These are phyloP conservation scores for Ophiostoma fasciatum DNA, from an alignment of 2,329 filamentous ascomycete species.

Conservation along the genomic window DNA sequence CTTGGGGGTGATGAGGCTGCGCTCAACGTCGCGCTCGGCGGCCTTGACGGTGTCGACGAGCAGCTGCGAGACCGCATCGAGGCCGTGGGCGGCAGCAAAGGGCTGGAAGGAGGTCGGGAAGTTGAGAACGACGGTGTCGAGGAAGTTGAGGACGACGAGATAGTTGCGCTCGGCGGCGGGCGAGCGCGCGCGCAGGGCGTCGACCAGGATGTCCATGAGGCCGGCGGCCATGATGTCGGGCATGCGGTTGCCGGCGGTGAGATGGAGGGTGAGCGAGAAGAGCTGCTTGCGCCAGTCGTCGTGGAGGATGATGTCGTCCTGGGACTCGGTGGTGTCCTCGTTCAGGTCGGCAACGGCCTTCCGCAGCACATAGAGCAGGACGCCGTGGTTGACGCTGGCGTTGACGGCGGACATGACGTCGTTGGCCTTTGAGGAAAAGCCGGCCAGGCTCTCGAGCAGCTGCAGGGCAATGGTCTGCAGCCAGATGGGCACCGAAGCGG, in stretches of 20 bases:
- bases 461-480: slow-evolving; percentile 72
- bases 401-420: slow-evolving; percentile 87
- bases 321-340: slow-evolving; percentile 37
- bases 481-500: slow-evolving; percentile 46
- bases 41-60: slow-evolving; percentile 64
- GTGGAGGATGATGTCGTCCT: slow-evolving; percentile 47
- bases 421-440: slow-evolving; percentile 57
- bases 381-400: slow-evolving; percentile 90
- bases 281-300: slow-evolving; percentile 86
- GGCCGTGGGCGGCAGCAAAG: slow-evolving; percentile 66
- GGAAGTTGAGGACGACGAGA: slow-evolving; percentile 68
- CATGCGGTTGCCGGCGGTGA: slow-evolving; percentile 60
- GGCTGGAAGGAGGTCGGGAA: slow-evolving; percentile 73
- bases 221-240: slow-evolving; percentile 79
- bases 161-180: slow-evolving; percentile 70
- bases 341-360: slow-evolving; percentile 79
- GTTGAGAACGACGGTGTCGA: slow-evolving; percentile 77
- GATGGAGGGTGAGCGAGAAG: slow-evolving; percentile 72
- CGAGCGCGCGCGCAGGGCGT: slow-evolving; percentile 74
- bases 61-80: slow-evolving; percentile 82
- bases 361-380: slow-evolving; percentile 81
- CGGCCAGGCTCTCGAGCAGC: slow-evolving; percentile 72
- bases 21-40: slow-evolving; percentile 49
- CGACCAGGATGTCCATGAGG: slow-evolving; percentile 76
- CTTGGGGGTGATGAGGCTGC: slow-evolving; percentile 55